Conservation (phyloP, 805 yeast genomes). For the Yarrowia deformans region DNA sequence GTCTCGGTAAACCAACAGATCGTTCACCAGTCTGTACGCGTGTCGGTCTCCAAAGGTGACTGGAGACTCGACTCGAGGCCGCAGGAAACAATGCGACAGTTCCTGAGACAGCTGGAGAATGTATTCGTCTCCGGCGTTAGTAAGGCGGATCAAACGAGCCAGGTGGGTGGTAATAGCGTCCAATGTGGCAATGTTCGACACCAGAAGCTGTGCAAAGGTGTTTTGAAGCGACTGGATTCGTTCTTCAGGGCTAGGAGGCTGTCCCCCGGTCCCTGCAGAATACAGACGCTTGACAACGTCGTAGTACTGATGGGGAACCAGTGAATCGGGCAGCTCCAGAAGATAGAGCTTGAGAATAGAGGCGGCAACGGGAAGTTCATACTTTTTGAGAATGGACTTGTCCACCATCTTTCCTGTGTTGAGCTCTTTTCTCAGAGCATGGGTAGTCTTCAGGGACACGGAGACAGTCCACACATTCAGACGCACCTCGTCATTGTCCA, state of each 20-base stretch:
- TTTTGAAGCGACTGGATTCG: conserved; percentile 71
- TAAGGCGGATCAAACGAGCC: conserved; percentile 63
- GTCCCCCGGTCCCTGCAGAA: conserved; percentile 55
- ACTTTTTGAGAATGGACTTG: conserved; percentile 50
- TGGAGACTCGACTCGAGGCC: conserved; percentile 58
- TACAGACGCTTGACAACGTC: conserved; percentile 76
- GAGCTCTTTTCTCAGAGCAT: conserved; percentile 63
- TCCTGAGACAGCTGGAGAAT: conserved; percentile 62
- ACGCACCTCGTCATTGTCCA: conserved; percentile 72
- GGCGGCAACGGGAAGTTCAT: conserved; percentile 66
- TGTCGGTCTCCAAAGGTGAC: conserved; percentile 64
- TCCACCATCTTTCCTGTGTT: conserved; percentile 50
- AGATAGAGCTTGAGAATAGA: conserved; percentile 74
- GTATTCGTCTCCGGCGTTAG: conserved; percentile 51
- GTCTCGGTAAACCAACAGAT: conserved; percentile 66
- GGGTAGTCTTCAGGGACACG: conserved; percentile 66
- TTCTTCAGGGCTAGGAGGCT: conserved; percentile 44
- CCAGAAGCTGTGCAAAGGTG: conserved; percentile 69
- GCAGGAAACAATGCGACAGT: conserved; percentile 66
- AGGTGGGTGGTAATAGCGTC: conserved; percentile 83
- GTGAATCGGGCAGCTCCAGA: conserved; percentile 79
- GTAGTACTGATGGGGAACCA: conserved; percentile 68
- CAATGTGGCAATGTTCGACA: conserved; percentile 76
- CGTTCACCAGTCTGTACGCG: conserved; percentile 65
- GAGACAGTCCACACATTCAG: conserved; percentile 72